A percentile compares a stretch with the other conserved stretches of the same genome.
Evolutionary conservation across 2,329 filamentous ascomycete genomes (phyloP).

Genomic region (Periconia sp.): DNA sequence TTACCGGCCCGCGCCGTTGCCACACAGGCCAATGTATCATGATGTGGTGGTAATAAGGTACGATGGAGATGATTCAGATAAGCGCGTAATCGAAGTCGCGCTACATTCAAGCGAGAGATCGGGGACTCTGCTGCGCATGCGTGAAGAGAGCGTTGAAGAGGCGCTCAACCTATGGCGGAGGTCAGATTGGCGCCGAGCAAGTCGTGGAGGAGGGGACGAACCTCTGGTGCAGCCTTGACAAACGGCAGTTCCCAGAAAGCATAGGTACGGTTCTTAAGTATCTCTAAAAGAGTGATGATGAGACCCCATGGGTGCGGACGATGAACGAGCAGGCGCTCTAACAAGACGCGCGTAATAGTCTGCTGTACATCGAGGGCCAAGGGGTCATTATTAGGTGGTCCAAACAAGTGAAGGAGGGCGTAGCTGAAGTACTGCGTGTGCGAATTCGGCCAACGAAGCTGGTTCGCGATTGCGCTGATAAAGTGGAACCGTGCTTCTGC

Average conservation of each 20-base stretch:
- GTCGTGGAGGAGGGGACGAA: constrained; percentile 22
- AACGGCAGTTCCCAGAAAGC: constrained; percentile 93
- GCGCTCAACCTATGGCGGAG: constrained; percentile 48
- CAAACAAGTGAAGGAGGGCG: constrained; percentile 83
- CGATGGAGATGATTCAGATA: constrained; percentile 2
- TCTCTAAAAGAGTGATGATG: constrained; percentile 83
- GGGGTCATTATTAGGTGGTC: constrained; percentile 60
- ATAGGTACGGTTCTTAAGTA: constrained; percentile 89
- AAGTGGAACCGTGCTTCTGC: constrained; percentile 85
- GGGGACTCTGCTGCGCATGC: constrained; percentile 55
- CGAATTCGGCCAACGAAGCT: constrained; percentile 86
- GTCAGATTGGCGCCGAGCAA: constrained; percentile 20
- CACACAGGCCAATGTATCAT: constrained; percentile 4
- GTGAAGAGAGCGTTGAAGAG: constrained; percentile 54
- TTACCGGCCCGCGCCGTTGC: constrained; percentile 13
- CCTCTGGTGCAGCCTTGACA: constrained; percentile 87
- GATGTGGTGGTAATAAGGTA: constrained; percentile 2
- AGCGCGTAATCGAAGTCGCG: not conserved
- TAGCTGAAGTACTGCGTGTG: constrained; percentile 94
- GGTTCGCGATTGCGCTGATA: constrained; percentile 83
- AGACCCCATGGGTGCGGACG: constrained; percentile 97
- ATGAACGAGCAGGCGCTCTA: constrained; percentile 86
- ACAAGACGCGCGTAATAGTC: constrained; percentile 84
- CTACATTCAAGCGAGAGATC: constrained; percentile 34
- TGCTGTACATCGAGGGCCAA: constrained; percentile 80